These are phyloP conservation scores for Corynascus novoguineensis DNA, from an alignment of 495 filamentous ascomycete species.

Conservation along the genomic window DNA sequence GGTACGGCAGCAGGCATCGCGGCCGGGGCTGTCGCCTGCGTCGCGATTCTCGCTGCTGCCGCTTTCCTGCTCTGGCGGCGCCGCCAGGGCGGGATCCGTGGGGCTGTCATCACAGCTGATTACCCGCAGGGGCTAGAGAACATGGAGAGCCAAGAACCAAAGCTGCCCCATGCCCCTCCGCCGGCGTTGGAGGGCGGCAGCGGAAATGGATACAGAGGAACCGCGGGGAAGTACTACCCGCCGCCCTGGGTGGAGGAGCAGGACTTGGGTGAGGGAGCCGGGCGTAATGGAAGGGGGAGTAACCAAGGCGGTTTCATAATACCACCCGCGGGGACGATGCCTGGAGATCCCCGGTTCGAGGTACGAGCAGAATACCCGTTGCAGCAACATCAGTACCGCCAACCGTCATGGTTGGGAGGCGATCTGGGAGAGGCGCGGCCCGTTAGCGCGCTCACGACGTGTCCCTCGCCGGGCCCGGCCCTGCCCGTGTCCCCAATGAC, in stretches of 20 bases:
- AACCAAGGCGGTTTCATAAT: not conserved
- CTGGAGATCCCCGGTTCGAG: not conserved
- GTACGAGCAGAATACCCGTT: not conserved
- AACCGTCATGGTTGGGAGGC: not conserved
- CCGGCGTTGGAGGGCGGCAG: not conserved
- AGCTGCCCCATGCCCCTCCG: not conserved
- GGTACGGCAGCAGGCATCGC: conserved; percentile 25
- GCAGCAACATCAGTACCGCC: not conserved
- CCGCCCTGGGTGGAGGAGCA: not conserved
- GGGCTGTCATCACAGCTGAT: conserved; percentile 21
- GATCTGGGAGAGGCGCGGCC: conserved; percentile 1
- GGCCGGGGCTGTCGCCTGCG: conserved; percentile 14
- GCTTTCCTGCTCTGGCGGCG: conserved; percentile 19
- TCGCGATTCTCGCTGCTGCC: conserved; percentile 10
- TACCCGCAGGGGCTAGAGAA: conserved; percentile 15
- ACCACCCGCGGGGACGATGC: conserved; percentile 4
- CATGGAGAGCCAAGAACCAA: not conserved
- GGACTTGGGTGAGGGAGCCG: not conserved
- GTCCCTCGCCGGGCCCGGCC: conserved; percentile 3
- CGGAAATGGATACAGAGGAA: not conserved
- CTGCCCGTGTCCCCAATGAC: conserved; percentile 15
- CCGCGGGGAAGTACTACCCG: not conserved
- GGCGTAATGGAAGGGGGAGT: not conserved
- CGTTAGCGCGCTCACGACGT: not conserved
- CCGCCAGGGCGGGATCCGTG: conserved; percentile 17